Base-by-base conservation (phyloP, 768 basidiomycete species). In the Pisolithus marmoratus region DNA sequence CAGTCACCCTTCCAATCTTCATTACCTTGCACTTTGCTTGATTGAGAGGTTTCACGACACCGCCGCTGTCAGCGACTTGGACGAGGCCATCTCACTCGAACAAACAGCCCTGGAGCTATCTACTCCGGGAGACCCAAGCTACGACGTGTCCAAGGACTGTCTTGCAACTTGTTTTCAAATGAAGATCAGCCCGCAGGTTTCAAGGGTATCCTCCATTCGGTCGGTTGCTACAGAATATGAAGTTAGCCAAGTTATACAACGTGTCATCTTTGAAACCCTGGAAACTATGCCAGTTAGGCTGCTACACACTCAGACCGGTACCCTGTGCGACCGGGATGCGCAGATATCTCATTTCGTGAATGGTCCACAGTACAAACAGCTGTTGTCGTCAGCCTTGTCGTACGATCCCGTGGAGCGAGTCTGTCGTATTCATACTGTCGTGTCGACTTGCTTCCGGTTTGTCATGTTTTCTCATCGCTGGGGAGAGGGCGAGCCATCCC, bases 381-480 rank as follows among this genome's bases (percentile, higher is more conserved):
- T 46, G 4, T 23, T 46, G 20, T 46, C 45, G 29, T 46, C 45
- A 29, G 45, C 23, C 23, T 11, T 14, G n/a, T 22, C 43, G 1
- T 14, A 20, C 2, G 7, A 8, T 19, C n/a, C 45, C 8, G 12
- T 17, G 15, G 19, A 24, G 8, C 43, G 22, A n/a, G 29, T 11
- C 29, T 29, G 31, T 4, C 8, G 34, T 11, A 46, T 46, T 23
- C 45, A 29, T 19, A 23, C 17, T 9, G 12, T 17, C 3, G 45
- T 46, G 4, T 17, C 31, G 22, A 19, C 5, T 9, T 36, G 4
- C 17, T 46, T 46, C 45, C 9, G n/a, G 8, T 52, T 46, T 44
- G 50, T 36, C 31, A 52, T 36, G 34, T 29, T 52, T 11, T 52
- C 50, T 9, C 50, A 52, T 20, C 20, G 50, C 6, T 52, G 50